Conservation (phyloP, 176 grass and related monocot genomes). For the Stipa capillata region DNA sequence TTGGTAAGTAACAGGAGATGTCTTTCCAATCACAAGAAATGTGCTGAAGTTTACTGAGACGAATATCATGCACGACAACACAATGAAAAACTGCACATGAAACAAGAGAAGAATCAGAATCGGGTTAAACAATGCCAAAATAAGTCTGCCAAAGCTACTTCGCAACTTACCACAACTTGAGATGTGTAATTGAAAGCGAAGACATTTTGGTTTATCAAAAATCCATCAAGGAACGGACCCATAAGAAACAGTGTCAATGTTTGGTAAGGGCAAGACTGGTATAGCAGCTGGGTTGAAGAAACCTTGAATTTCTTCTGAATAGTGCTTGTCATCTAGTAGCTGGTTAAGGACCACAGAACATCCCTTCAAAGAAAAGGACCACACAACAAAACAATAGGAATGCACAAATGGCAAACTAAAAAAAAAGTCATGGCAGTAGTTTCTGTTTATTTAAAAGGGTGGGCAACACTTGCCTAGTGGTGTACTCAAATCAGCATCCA, state of each 20-base stretch:
- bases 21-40: conserved; percentile 88
- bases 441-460: background rate
- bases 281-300: conserved; percentile 91
- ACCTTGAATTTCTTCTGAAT: conserved; percentile 99
- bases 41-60: conserved; percentile 94
- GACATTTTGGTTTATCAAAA: conserved; percentile 89
- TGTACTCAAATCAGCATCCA: too few species aligned
- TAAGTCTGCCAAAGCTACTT: background rate
- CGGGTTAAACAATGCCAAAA: background rate
- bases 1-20: conserved; percentile 89
- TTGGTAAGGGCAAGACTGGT: conserved; percentile 97
- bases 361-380: too few species aligned
- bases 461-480: too few species aligned
- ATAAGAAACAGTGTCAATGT: conserved; percentile 76
- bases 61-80: conserved; percentile 74
- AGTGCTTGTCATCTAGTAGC: conserved; percentile 95
- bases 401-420: background rate
- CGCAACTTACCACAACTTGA: conserved; percentile 76
- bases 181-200: conserved; percentile 91
- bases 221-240: conserved; percentile 96
- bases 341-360: conserved; percentile 21
- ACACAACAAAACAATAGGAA: background rate
- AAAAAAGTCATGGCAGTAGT: background rate
- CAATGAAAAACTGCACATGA: conserved; percentile 69
- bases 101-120: conserved; percentile 23